Evolutionary conservation across 192 early-diverging fungal species (phyloP), one percentile per base, ranked within the genome.

Genomic region (Helicostylum pulchrum): DNA sequence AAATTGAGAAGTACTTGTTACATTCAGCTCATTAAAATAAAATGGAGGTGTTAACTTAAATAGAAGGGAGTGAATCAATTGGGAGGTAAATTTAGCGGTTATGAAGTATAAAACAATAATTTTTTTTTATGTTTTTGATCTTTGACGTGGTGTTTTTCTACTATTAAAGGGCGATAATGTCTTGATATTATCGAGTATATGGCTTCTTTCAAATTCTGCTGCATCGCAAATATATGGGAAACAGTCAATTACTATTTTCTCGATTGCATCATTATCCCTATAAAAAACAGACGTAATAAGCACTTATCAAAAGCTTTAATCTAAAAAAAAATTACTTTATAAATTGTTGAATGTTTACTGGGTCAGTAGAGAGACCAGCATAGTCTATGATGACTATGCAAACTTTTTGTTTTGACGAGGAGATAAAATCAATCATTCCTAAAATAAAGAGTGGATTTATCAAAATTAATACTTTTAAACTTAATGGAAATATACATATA

Each of bases 371-470:
- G 48, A 50, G 48, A 50, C 48, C 20, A 50, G 48, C 48, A 50
- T 50, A 50, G 48, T 50, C 48, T 50, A 50, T 50, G 20, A 50
- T 49, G 48, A 49, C 17, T 49, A 49, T 49, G 48, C 48, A 49
- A 49, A 49, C n/a, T 49, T 49, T 49, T 20, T 49, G 48, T 49
- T 20, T 49, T 49, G 48, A 49, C 14, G 48, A 49, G 17, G 48
- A 49, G 14, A 49, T 49, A 49, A 49, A 49, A 49, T 49, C 17
- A 49, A 49, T 49, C 48, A 49, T 49, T 49, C 17, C 48, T 49
- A 49, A 49, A 49, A 49, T 49, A 49, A 49, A 49, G n/a, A 49
- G 48, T 49, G 48, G 17, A 49, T 49, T 49, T 49, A 49, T 49
- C 48, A 49, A 49, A 49, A 49, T 19, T 49, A 49, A 49, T 49